phyloP scores from a whole-genome alignment of 208 protist genomes.

The Crithidia mellificae region DNA sequence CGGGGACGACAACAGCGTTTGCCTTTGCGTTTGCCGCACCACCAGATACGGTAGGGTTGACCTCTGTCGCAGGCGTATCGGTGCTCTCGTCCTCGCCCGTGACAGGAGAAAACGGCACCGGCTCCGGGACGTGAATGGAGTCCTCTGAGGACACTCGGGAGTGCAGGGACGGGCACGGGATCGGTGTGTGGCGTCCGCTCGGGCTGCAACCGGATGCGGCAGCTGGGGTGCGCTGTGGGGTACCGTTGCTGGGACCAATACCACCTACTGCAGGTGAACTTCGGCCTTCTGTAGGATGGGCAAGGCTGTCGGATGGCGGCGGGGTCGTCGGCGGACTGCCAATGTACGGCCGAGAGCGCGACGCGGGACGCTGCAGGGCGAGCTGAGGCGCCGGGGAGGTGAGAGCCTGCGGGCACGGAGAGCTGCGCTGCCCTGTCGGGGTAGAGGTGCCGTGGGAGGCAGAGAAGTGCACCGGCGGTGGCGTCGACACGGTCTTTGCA shows the following conservation, averaged over 20 bases:
- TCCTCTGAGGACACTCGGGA: slow-evolving; percentile 1
- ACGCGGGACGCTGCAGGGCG: slow-evolving; percentile 7
- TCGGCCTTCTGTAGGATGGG: too few species aligned
- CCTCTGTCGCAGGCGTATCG: neutral
- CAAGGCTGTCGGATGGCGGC: too few species aligned
- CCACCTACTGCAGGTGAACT: too few species aligned
- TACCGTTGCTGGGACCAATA: too few species aligned
- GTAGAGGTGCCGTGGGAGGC: neutral
- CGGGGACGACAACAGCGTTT: neutral
- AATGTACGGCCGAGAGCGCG: neutral
- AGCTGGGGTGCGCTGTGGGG: neutral
- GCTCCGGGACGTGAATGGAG: neutral
- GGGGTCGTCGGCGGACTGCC: slow-evolving; percentile 3
- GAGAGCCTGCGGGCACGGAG: slow-evolving; percentile 1
- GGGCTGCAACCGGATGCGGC: neutral
- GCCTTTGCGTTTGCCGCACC: too few species aligned
- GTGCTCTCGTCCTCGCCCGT: neutral
- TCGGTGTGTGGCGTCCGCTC: neutral
- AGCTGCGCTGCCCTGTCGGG: neutral
- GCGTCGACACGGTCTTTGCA: neutral
- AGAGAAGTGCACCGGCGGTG: neutral
- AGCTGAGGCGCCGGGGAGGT: slow-evolving; percentile 2
- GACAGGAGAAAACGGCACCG: neutral
- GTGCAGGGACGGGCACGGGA: neutral
- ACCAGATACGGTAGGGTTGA: too few species aligned